phyloP scores from a whole-genome alignment of 75 land plant genomes.

The Gnetum montanum region DNA sequence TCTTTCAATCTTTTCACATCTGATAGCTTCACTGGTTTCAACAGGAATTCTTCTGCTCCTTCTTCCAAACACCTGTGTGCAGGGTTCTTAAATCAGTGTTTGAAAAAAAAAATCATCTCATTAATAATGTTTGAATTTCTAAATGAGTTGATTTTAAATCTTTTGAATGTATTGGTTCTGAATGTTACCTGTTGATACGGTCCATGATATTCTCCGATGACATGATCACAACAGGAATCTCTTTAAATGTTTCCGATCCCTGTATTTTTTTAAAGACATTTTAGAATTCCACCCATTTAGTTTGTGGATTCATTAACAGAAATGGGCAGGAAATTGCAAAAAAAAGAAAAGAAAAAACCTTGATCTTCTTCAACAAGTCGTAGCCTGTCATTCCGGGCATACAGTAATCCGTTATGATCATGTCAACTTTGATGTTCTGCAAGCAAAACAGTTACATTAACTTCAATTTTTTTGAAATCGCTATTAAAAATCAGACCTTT shows the following conservation, averaged over 20 bases:
- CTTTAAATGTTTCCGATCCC: slow-evolving; percentile 46
- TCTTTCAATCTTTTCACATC: too few relatives aligned
- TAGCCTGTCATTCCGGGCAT: too few relatives aligned
- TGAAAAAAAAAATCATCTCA: background rate
- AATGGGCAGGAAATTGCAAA: too few relatives aligned
- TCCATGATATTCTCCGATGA: slow-evolving; percentile 75
- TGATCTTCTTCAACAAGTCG: too few relatives aligned
- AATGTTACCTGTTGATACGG: slow-evolving; percentile 53
- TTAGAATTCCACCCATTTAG: too few relatives aligned
- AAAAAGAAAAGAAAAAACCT: background rate
- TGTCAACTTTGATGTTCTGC: too few relatives aligned
- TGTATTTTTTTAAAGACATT: slow-evolving; percentile 13
- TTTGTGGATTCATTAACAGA: too few relatives aligned
- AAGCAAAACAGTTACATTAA: too few relatives aligned
- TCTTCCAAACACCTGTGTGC: slow-evolving; percentile 50
- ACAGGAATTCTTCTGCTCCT: slow-evolving; percentile 70
- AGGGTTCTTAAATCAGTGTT: slow-evolving; percentile 5
- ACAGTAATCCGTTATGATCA: too few relatives aligned
- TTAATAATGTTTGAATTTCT: background rate
- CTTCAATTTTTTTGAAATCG: too few relatives aligned
- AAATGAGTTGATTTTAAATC: too few relatives aligned
- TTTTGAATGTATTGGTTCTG: background rate
- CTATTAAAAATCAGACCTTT: too few relatives aligned
- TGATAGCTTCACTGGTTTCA: slow-evolving; percentile 57
- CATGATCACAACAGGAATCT: slow-evolving; percentile 81